phyloP scores from a whole-genome alignment of 1,284 basidiomycete species.

The Rhizoctonia solani region DNA sequence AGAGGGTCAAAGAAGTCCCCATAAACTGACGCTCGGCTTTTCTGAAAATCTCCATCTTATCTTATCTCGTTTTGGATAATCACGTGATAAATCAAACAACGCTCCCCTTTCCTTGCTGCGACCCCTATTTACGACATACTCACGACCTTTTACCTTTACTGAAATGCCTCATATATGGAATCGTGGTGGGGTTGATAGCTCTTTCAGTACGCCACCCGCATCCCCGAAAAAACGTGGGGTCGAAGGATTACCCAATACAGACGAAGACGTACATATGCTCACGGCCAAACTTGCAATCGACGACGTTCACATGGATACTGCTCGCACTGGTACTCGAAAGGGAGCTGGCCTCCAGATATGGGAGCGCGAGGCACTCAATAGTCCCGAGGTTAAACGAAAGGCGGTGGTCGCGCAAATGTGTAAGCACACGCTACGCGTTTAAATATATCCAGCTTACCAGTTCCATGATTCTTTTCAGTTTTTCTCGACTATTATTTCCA shows the following conservation, averaged over 20 bases:
- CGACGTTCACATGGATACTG: slow-evolving; percentile 32
- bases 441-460: background rate
- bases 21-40: background rate
- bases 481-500: slow-evolving; percentile 97
- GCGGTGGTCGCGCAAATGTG: slow-evolving; percentile 95
- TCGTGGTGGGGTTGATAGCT: background rate
- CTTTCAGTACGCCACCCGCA: background rate
- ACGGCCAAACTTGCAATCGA: slow-evolving; percentile 22
- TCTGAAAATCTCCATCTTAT: slow-evolving; percentile 28
- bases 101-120: background rate
- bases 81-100: slow-evolving; percentile 3
- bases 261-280: slow-evolving; percentile 28
- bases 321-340: slow-evolving; percentile 23
- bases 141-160: background rate
- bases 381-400: slow-evolving; percentile 85
- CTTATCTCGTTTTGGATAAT: slow-evolving; percentile 3
- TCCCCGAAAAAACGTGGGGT: slow-evolving; percentile 18
- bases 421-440: slow-evolving; percentile 47
- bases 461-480: slow-evolving; percentile 55
- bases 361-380: slow-evolving; percentile 83
- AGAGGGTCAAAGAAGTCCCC: background rate
- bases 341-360: slow-evolving; percentile 61
- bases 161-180: background rate
- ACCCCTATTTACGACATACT: slow-evolving; percentile 1
- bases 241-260: slow-evolving; percentile 15